Conservation (phyloP, 2,329 filamentous ascomycete genomes). For the Fusarium piperis region DNA sequence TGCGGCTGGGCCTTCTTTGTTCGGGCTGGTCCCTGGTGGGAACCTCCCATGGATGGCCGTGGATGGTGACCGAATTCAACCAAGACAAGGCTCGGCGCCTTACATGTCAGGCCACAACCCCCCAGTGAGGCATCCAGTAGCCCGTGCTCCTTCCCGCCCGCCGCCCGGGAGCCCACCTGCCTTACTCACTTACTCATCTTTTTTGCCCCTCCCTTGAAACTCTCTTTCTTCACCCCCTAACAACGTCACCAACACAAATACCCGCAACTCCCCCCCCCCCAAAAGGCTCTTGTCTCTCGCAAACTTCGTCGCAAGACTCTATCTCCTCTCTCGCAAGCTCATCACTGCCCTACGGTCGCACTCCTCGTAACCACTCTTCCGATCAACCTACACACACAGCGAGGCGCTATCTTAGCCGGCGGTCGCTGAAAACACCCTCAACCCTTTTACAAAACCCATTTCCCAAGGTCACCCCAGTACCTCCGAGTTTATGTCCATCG, state of each 20-base stretch:
- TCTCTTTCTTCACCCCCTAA: constrained; percentile 31
- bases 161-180: constrained; percentile 11
- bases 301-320: constrained; percentile 33
- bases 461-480: constrained; percentile 67
- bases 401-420: constrained; percentile 59
- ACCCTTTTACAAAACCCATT: constrained; percentile 58
- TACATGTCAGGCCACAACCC: neutral
- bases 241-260: constrained; percentile 40
- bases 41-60: constrained; percentile 19
- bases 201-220: constrained; percentile 35
- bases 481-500: constrained; percentile 97
- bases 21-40: neutral
- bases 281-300: constrained; percentile 26
- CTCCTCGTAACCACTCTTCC: constrained; percentile 3
- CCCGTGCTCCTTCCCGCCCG: constrained; percentile 16
- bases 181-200: constrained; percentile 30
- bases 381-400: constrained; percentile 46
- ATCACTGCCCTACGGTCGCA: neutral
- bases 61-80: constrained; percentile 26
- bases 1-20: neutral
- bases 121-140: neutral
- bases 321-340: neutral
- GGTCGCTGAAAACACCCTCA: constrained; percentile 58
- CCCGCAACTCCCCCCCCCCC: constrained; percentile 23
- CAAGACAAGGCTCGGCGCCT: constrained; percentile 14